Evolutionary conservation across 257 asterid species (phyloP).

Genomic region (Solanum ossicruentum): DNA sequence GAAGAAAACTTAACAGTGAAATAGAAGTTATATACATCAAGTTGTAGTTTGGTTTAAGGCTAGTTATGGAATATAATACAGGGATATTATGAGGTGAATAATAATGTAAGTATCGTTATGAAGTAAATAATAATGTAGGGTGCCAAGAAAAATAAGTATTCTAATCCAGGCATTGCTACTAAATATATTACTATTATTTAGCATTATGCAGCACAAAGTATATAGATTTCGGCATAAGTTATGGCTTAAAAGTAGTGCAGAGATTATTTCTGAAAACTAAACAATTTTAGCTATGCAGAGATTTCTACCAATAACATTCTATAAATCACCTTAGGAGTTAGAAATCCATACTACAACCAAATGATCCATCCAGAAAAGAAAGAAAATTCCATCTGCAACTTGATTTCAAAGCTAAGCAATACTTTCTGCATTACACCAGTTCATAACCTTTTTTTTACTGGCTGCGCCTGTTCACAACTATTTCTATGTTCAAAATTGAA

Average conservation of each 20-base stretch:
- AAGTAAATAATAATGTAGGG: background rate
- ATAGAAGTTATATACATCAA: background rate
- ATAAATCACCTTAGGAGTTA: background rate
- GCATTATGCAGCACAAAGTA: background rate
- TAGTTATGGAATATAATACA: background rate
- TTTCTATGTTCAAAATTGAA: background rate
- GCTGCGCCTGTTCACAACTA: background rate
- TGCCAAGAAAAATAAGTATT: background rate
- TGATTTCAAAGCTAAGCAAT: background rate
- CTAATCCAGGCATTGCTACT: background rate
- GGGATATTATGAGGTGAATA: background rate
- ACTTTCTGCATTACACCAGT: background rate
- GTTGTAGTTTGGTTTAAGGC: background rate
- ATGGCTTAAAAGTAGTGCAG: background rate
- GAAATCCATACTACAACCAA: background rate
- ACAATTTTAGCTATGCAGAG: background rate
- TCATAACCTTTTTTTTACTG: background rate
- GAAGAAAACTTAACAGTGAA: background rate
- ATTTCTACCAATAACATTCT: background rate
- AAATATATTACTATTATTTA: background rate
- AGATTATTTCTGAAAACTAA: background rate
- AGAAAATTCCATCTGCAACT: background rate
- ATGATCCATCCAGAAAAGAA: background rate
- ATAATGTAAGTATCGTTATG: background rate
- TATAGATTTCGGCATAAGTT: background rate